phyloP scores from a whole-genome alignment of 2,329 filamentous ascomycete species.

The Sclerotinia spermophila region DNA sequence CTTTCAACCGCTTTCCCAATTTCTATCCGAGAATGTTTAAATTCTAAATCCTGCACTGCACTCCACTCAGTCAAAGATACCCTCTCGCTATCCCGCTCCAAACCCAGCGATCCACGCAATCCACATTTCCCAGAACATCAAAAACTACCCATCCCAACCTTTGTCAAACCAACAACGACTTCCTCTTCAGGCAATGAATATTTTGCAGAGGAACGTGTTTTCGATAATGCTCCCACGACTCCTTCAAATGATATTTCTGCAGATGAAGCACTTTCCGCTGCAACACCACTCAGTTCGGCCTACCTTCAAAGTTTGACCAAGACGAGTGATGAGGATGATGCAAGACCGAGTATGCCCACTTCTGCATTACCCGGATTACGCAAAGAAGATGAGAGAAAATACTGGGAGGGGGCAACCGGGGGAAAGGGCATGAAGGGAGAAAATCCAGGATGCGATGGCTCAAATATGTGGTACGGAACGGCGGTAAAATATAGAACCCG shows the following conservation, averaged over 20 bases:
- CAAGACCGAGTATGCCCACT: conserved; percentile 28
- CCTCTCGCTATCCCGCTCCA: not conserved
- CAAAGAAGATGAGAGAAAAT: conserved; percentile 27
- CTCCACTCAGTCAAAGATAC: not conserved
- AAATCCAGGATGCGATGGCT: not conserved
- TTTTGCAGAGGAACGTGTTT: conserved; percentile 19
- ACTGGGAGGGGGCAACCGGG: conserved; percentile 24
- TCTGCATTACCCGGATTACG: conserved; percentile 28
- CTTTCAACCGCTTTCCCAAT: conserved; percentile 23
- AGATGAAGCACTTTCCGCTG: conserved; percentile 27
- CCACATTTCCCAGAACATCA: conserved; percentile 33
- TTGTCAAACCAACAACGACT: not conserved
- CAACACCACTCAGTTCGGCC: conserved; percentile 25
- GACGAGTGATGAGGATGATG: conserved; percentile 9
- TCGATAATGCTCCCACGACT: conserved; percentile 32
- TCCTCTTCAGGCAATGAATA: not conserved
- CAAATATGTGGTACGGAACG: conserved; percentile 9
- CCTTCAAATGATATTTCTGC: conserved; percentile 25
- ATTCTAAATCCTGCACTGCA: not conserved
- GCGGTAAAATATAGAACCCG: conserved; percentile 15
- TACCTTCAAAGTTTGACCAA: conserved; percentile 30
- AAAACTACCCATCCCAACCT: conserved; percentile 10
- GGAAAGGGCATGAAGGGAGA: not conserved
- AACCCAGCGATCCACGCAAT: conserved; percentile 13
- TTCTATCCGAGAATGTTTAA: conserved; percentile 2